phyloP scores from a whole-genome alignment of 164 flowering plant species.

The Nymphaea colorata region DNA sequence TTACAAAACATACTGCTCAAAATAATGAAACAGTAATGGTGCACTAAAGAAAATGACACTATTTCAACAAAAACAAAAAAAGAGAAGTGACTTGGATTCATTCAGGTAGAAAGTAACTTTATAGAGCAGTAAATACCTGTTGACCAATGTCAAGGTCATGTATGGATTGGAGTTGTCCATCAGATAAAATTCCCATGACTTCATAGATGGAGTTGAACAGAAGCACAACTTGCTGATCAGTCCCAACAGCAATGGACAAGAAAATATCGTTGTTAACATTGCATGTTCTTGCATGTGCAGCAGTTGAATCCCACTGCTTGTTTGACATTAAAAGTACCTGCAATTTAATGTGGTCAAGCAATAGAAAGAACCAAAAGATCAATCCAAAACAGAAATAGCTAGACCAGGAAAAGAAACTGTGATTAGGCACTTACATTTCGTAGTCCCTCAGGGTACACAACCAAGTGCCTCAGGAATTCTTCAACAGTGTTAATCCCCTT shows the following conservation, averaged over 20 bases:
- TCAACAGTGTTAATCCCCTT: constrained; percentile 44
- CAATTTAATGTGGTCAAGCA: neutral
- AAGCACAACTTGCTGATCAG: constrained; percentile 15
- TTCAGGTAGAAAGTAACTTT: neutral
- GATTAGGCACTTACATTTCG: constrained; percentile 23
- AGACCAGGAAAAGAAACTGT: neutral
- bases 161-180: constrained; percentile 19
- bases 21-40: neutral
- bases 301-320: constrained; percentile 52
- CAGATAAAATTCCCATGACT: constrained; percentile 34
- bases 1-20: no score
- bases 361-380: neutral
- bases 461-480: constrained; percentile 48
- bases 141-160: constrained; percentile 18
- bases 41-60: neutral
- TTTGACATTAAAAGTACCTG: constrained; percentile 46
- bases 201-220: constrained; percentile 41
- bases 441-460: constrained; percentile 26
- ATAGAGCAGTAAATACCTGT: constrained; percentile 20
- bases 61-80: neutral
- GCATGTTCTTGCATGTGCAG: constrained; percentile 56
- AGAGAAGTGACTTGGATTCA: neutral
- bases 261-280: constrained; percentile 33
- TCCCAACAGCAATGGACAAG: constrained; percentile 7
- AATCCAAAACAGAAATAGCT: neutral